Conservation (phyloP, 371 early-diverging fungal genomes). For the Mortierella sp. region DNA sequence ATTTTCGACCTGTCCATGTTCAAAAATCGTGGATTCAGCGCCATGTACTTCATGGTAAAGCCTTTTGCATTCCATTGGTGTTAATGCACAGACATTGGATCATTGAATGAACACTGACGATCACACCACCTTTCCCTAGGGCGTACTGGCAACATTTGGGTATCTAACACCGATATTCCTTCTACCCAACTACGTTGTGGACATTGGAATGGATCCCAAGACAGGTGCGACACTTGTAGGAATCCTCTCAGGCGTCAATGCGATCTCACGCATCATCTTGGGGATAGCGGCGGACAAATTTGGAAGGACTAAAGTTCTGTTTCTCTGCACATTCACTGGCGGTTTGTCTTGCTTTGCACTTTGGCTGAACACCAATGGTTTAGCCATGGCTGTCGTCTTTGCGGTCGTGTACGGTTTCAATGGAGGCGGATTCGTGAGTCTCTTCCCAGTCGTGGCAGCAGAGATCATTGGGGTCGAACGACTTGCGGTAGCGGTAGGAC, state of each 20-base stretch:
- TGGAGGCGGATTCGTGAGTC: conserved; percentile 60
- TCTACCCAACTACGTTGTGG: conserved; percentile 44
- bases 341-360: conserved; percentile 12
- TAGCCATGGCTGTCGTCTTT: conserved; percentile 14
- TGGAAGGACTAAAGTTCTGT: conserved; percentile 17
- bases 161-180: conserved; percentile 24
- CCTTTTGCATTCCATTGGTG: no score
- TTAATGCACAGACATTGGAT: no score
- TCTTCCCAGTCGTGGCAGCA: conserved; percentile 60
- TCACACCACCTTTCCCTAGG: no score
- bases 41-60: conserved; percentile 27
- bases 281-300: conserved; percentile 55
- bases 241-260: conserved; percentile 59
- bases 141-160: conserved; percentile 41
- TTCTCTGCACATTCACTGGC: conserved; percentile 9
- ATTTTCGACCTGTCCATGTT: conserved; percentile 37
- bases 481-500: conserved; percentile 59
- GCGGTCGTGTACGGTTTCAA: conserved; percentile 57
- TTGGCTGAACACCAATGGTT: conserved; percentile 16
- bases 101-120: no score
- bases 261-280: conserved; percentile 54
- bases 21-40: conserved; percentile 35
- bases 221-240: conserved; percentile 40
- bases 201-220: conserved; percentile 12
- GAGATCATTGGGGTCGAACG: conserved; percentile 59